Conservation (phyloP, 345 rosid genomes). For the Lepidium didymum region DNA sequence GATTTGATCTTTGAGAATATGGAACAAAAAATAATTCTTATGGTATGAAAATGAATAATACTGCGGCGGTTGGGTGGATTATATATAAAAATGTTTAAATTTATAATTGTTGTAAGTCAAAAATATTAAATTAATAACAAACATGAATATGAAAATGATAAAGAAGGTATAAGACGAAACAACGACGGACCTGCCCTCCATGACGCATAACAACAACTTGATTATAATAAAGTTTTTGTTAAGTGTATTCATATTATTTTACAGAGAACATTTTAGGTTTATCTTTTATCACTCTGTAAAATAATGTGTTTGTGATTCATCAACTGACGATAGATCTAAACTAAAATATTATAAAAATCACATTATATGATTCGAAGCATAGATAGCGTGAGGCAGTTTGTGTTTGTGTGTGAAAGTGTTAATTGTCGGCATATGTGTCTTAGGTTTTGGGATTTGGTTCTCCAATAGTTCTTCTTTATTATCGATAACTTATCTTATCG, state of each 20-base stretch:
- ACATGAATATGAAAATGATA: slow-evolving; percentile 22
- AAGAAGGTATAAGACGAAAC: slow-evolving; percentile 24
- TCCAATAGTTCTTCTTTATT: neutral
- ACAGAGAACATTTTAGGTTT: neutral
- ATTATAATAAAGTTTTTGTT: neutral
- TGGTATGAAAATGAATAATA: slow-evolving; percentile 7
- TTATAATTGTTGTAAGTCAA: slow-evolving; percentile 25
- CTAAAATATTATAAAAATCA: neutral
- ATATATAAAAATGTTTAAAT: neutral
- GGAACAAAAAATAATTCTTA: slow-evolving; percentile 19
- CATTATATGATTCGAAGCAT: neutral
- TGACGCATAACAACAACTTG: slow-evolving; percentile 22
- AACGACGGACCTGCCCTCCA: slow-evolving; percentile 31
- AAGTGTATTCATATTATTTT: slow-evolving; percentile 13
- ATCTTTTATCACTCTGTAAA: neutral
- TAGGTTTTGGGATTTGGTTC: neutral
- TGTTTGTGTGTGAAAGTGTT: slow-evolving; percentile 10
- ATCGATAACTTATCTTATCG: too few relatives aligned
- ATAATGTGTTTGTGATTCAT: neutral
- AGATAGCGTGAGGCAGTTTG: slow-evolving; percentile 14
- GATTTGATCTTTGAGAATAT: slow-evolving; percentile 12
- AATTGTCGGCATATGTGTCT: slow-evolving; percentile 22
- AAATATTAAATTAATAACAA: slow-evolving; percentile 6
- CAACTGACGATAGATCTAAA: neutral
- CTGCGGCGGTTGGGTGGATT: slow-evolving; percentile 23